Percentiles rank a stretch among this genome's conserved stretches.
These are phyloP conservation scores for Rauvolfia tetraphylla DNA, from an alignment of 257 asterid genomes.

Conservation along the genomic window DNA sequence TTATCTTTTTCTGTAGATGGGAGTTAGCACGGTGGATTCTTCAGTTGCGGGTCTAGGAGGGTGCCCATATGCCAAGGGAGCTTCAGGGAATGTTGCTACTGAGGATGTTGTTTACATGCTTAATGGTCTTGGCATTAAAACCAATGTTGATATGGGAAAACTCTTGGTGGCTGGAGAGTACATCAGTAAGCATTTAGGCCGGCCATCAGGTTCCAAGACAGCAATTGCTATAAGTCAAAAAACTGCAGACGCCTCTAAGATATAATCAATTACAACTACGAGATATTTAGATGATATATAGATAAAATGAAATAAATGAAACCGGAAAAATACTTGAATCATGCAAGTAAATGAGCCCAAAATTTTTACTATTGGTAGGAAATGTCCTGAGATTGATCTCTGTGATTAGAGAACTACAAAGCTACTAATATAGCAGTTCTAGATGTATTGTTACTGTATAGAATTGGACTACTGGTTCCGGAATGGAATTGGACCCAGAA, in stretches of 20 bases:
- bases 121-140: constrained; percentile 65
- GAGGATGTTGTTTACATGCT: constrained; percentile 96
- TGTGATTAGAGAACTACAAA: too few species aligned
- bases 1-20: constrained; percentile 57
- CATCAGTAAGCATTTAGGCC: constrained; percentile 59
- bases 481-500: too few species aligned
- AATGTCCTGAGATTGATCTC: too few species aligned
- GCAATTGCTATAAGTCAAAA: constrained; percentile 59
- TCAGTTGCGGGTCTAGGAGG: constrained; percentile 88
- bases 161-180: constrained; percentile 76
- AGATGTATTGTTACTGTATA: too few species aligned
- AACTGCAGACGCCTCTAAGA: constrained; percentile 43
- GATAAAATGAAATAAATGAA: neutral
- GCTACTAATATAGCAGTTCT: too few species aligned
- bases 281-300: neutral
- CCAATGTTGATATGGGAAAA: constrained; percentile 58
- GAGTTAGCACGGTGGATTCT: constrained; percentile 82
- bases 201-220: constrained; percentile 74
- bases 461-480: too few species aligned
- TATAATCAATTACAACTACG: constrained; percentile 16
- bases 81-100: constrained; percentile 89
- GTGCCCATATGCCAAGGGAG: constrained; percentile 91
- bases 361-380: too few species aligned
- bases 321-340: neutral
- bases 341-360: too few species aligned